Evolutionary conservation across 768 basidiomycete species (phyloP).

Genomic region (Mycena filopes): DNA sequence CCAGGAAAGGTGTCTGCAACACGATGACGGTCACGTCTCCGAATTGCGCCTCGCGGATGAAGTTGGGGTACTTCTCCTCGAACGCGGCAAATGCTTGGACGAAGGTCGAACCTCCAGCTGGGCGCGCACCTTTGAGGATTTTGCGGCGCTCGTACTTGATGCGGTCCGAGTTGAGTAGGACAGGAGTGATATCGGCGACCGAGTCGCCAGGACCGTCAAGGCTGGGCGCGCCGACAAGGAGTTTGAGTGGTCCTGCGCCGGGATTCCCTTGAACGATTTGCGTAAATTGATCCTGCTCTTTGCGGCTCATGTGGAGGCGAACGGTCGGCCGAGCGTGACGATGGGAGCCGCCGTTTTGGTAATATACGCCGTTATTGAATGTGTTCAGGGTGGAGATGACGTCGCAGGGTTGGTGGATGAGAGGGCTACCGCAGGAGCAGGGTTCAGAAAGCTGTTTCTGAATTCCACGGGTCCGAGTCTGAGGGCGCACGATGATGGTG

Average conservation of each 20-base stretch:
- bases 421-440: not conserved
- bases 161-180: conserved; percentile 23
- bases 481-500: conserved; percentile 1
- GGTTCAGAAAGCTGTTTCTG: not conserved
- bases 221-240: conserved; percentile 34
- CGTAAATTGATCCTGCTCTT: conserved; percentile 15
- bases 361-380: conserved; percentile 31
- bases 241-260: conserved; percentile 24
- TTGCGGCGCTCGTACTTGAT: conserved; percentile 33
- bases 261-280: conserved; percentile 30
- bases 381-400: conserved; percentile 8
- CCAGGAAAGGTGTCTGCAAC: conserved; percentile 9
- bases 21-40: conserved; percentile 5
- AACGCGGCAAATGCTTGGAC: not conserved
- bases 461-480: not conserved
- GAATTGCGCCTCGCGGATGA: not conserved
- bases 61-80: not conserved
- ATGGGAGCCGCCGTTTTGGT: conserved; percentile 30
- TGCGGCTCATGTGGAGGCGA: conserved; percentile 28
- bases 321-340: conserved; percentile 31
- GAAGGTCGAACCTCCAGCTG: too few species aligned
- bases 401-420: conserved; percentile 21
- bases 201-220: conserved; percentile 33
- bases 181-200: conserved; percentile 29
- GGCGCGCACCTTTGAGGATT: conserved; percentile 19